Conservation (phyloP, 2,329 filamentous ascomycete genomes). For the Penicillium digitatum region DNA sequence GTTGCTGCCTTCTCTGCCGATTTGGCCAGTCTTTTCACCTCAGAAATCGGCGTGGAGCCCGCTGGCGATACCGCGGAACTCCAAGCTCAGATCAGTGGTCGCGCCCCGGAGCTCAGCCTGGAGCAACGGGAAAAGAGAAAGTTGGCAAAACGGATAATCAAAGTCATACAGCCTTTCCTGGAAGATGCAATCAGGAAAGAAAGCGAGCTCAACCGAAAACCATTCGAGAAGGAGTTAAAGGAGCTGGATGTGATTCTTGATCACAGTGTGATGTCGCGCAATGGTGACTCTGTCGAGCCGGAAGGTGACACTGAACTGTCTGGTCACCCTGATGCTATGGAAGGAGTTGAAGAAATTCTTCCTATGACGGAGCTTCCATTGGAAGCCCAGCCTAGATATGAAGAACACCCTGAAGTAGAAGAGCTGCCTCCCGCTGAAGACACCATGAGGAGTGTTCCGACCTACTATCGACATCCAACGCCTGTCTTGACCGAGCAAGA, state of each 20-base stretch:
- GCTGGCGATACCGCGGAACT: constrained; percentile 45
- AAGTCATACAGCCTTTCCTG: constrained; percentile 71
- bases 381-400: constrained; percentile 4
- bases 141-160: constrained; percentile 85
- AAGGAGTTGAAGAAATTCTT: constrained; percentile 17
- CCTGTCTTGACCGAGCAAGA: constrained; percentile 43
- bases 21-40: constrained; percentile 54
- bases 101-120: constrained; percentile 44
- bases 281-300: constrained; percentile 45
- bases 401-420: constrained; percentile 13
- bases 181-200: constrained; percentile 75
- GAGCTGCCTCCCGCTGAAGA: constrained; percentile 16
- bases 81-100: constrained; percentile 50
- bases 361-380: constrained; percentile 14
- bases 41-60: constrained; percentile 50
- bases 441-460: constrained; percentile 12
- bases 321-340: constrained; percentile 26
- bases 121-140: constrained; percentile 79
- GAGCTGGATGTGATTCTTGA: constrained; percentile 73
- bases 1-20: constrained; percentile 59
- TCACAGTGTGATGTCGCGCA: constrained; percentile 54
- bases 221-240: constrained; percentile 65
- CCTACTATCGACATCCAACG: constrained; percentile 48
- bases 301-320: constrained; percentile 38
- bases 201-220: constrained; percentile 69